These are phyloP conservation scores for Lumnitzera racemosa DNA, from an alignment of 345 rosid species.

Conservation along the genomic window DNA sequence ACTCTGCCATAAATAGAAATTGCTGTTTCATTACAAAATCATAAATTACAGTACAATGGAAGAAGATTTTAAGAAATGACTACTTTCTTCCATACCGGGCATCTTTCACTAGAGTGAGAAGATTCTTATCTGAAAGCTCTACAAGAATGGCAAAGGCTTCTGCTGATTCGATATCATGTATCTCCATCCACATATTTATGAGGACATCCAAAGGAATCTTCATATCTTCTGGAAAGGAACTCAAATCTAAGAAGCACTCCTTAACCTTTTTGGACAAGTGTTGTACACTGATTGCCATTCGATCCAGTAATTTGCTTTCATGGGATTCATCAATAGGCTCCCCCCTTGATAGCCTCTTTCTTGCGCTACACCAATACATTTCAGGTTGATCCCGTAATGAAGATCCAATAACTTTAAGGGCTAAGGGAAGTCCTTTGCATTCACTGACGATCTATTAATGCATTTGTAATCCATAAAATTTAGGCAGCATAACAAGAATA, in stretches of 20 bases:
- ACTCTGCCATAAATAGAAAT: conserved; percentile 41
- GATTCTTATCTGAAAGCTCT: conserved; percentile 72
- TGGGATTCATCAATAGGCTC: too few species aligned
- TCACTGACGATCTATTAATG: conserved; percentile 55
- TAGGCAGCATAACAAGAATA: too few species aligned
- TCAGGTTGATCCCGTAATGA: too few species aligned
- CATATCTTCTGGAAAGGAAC: conserved; percentile 89
- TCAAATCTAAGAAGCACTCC: conserved; percentile 88
- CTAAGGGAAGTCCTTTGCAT: conserved; percentile 59
- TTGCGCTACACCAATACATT: too few species aligned
- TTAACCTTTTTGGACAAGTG: conserved; percentile 11
- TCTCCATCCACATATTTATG: conserved; percentile 80
- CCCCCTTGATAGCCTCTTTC: too few species aligned
- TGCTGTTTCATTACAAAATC: too few species aligned
- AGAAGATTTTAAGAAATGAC: too few species aligned
- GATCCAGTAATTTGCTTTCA: too few species aligned
- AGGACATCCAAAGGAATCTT: conserved; percentile 85
- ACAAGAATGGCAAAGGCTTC: conserved; percentile 60
- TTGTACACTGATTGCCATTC: too few species aligned
- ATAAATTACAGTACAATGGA: too few species aligned
- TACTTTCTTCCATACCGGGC: conserved; percentile 27
- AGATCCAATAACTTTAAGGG: too few species aligned
- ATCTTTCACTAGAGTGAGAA: conserved; percentile 78
- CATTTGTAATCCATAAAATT: conserved; percentile 3
- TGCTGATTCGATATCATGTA: conserved; percentile 48